phyloP scores from a whole-genome alignment of 2,329 filamentous ascomycete genomes.

The Lasiodiplodia hormozganensis region DNA sequence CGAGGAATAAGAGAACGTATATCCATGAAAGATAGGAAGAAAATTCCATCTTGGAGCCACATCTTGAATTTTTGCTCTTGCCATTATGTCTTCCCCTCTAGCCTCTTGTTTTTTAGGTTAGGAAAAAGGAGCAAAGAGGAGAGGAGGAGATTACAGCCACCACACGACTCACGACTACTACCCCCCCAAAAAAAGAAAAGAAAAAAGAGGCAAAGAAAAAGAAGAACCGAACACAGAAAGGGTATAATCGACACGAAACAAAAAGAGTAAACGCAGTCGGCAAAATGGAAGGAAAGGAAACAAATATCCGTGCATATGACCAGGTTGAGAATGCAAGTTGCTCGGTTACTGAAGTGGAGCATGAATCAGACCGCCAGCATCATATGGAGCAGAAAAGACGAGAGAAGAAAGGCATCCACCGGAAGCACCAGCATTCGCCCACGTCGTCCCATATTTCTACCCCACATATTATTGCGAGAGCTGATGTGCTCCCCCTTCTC shows the following conservation, averaged over 20 bases:
- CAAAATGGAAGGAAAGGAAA: background rate
- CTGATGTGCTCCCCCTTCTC: background rate
- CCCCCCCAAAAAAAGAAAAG: background rate
- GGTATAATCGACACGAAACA: conserved; percentile 22
- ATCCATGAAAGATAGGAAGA: background rate
- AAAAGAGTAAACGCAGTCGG: background rate
- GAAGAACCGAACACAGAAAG: conserved; percentile 4
- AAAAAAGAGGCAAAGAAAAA: background rate
- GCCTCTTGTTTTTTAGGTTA: background rate
- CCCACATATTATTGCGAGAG: background rate
- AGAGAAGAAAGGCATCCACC: background rate
- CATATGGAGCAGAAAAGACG: background rate
- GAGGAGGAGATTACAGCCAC: background rate
- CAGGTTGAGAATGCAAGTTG: background rate
- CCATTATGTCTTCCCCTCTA: background rate
- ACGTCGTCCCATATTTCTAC: background rate
- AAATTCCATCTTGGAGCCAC: background rate
- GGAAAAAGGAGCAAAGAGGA: no score
- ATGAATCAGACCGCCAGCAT: background rate
- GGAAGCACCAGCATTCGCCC: background rate
- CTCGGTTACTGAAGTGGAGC: background rate
- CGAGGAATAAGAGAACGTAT: background rate
- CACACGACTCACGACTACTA: background rate
- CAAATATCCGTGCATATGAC: background rate
- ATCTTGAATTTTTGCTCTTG: background rate